These are phyloP conservation scores for Fremontodendron californicum DNA, from an alignment of 345 rosid species.

Conservation along the genomic window DNA sequence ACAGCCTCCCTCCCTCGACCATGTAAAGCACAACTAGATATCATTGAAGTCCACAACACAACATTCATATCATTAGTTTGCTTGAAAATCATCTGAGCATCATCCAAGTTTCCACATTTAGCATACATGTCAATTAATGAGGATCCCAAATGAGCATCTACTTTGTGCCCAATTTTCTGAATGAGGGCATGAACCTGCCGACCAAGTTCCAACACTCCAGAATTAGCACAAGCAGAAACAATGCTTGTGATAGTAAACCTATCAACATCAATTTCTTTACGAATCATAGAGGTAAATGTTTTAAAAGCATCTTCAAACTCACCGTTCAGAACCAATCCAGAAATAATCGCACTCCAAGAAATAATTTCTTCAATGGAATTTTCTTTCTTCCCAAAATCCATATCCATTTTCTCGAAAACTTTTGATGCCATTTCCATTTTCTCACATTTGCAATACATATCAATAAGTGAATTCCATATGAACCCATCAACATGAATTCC, in stretches of 20 bases:
- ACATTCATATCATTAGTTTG: slow-evolving; percentile 25
- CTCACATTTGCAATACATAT: slow-evolving; percentile 53
- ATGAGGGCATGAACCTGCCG: slow-evolving; percentile 42
- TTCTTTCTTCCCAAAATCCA: slow-evolving; percentile 6
- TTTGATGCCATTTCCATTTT: slow-evolving; percentile 30
- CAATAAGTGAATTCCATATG: slow-evolving; percentile 40
- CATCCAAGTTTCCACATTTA: slow-evolving; percentile 46
- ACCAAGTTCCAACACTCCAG: slow-evolving; percentile 36
- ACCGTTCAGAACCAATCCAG: slow-evolving; percentile 47
- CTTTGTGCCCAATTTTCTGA: slow-evolving; percentile 40
- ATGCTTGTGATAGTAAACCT: slow-evolving; percentile 46
- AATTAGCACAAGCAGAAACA: slow-evolving; percentile 42
- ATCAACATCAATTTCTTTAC: slow-evolving; percentile 27
- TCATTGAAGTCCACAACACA: slow-evolving; percentile 51
- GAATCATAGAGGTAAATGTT: slow-evolving; percentile 34
- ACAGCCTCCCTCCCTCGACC: slow-evolving; percentile 45
- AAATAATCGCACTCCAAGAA: slow-evolving; percentile 45
- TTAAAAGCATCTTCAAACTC: slow-evolving; percentile 34
- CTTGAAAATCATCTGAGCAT: slow-evolving; percentile 35
- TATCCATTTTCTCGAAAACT: slow-evolving; percentile 16
- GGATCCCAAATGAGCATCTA: slow-evolving; percentile 44
- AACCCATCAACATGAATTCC: slow-evolving; percentile 31
- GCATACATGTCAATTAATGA: slow-evolving; percentile 50
- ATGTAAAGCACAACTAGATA: slow-evolving; percentile 42
- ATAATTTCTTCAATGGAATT: slow-evolving; percentile 24